These are phyloP conservation scores for Solanum bulbocastanum DNA, from an alignment of 257 asterid genomes.

Conservation along the genomic window DNA sequence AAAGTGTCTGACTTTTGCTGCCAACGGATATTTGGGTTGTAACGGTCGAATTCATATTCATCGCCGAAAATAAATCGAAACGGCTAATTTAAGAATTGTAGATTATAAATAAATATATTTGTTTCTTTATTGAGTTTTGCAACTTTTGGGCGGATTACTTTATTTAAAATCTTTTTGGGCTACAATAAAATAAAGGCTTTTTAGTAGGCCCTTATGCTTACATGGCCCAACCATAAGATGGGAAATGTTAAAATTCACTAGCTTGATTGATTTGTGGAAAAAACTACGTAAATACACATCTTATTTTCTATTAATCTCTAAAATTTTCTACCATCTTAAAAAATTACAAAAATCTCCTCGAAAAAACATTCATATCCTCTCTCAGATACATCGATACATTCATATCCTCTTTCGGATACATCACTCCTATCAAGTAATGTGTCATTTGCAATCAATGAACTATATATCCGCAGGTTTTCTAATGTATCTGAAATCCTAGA, in stretches of 20 bases:
- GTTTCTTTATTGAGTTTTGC: background rate
- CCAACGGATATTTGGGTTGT: conserved; percentile 1
- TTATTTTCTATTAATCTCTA: too few species aligned
- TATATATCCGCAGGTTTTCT: background rate
- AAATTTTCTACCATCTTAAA: too few species aligned
- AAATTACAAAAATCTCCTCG: background rate
- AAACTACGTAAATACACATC: too few species aligned
- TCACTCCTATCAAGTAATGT: background rate
- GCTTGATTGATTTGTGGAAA: too few species aligned
- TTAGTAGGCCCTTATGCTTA: background rate
- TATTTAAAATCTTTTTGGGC: background rate
- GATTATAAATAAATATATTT: background rate
- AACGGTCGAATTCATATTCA: conserved; percentile 5
- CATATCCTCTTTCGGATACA: background rate
- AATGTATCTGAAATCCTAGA: background rate
- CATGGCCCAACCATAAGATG: background rate
- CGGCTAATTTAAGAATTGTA: background rate
- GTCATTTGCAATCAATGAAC: background rate
- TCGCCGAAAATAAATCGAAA: background rate
- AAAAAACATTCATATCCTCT: too few species aligned
- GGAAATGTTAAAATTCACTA: background rate
- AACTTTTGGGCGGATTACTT: background rate
- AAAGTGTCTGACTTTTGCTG: background rate
- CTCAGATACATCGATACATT: too few species aligned
- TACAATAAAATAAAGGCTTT: background rate